These are phyloP conservation scores for Elsinoe fawcettii DNA, from an alignment of 2,329 filamentous ascomycete species.

Conservation along the genomic window DNA sequence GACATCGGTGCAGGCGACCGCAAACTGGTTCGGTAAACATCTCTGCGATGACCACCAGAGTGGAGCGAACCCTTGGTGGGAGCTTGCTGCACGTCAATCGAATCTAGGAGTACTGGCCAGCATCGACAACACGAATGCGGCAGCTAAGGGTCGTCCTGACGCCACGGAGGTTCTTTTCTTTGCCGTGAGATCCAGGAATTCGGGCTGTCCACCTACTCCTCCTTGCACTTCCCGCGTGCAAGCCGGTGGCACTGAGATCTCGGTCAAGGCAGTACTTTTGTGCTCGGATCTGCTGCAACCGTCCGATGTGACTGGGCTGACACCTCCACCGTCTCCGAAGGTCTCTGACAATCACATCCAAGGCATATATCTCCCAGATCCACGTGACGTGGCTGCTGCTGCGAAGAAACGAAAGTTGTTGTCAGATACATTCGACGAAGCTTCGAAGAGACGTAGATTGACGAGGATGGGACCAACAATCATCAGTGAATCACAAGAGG, in stretches of 20 bases:
- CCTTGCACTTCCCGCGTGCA: slow-evolving; percentile 25
- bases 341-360: slow-evolving; percentile 14
- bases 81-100: slow-evolving; percentile 30
- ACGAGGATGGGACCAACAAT: slow-evolving; percentile 36
- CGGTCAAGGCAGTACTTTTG: slow-evolving; percentile 35
- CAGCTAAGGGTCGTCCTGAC: slow-evolving; percentile 16
- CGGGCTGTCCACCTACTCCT: slow-evolving; percentile 27
- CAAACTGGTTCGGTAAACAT: slow-evolving; percentile 35
- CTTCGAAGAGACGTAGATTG: slow-evolving; percentile 36
- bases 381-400: slow-evolving; percentile 19
- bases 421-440: slow-evolving; percentile 41
- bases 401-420: slow-evolving; percentile 36
- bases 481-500: too few relatives aligned
- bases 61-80: slow-evolving; percentile 26
- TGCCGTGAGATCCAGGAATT: slow-evolving; percentile 27
- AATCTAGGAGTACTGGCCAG: slow-evolving; percentile 34
- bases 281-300: slow-evolving; percentile 35
- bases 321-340: slow-evolving; percentile 24
- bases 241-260: not conserved
- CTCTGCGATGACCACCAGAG: slow-evolving; percentile 22
- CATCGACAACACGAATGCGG: slow-evolving; percentile 20
- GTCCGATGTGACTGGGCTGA: slow-evolving; percentile 17
- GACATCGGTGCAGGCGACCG: slow-evolving; percentile 28
- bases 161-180: slow-evolving; percentile 42
- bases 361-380: slow-evolving; percentile 22